A percentile compares a stretch with the other conserved stretches of the same genome.
These are phyloP conservation scores for Fusarium sp. DNA, from an alignment of 2,329 filamentous ascomycete genomes.

Conservation along the genomic window DNA sequence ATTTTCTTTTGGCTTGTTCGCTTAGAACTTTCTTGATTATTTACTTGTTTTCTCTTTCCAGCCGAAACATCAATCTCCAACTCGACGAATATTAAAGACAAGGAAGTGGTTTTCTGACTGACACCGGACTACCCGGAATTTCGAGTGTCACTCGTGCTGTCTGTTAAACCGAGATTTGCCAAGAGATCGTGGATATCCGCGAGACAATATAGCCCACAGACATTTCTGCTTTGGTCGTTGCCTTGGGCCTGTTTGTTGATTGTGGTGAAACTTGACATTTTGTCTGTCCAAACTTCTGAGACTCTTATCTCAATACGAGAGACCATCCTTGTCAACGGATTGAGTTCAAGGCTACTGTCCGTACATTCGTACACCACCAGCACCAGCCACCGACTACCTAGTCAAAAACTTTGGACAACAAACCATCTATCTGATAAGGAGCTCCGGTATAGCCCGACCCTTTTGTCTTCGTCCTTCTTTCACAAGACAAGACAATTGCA, in stretches of 20 bases:
- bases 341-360: conserved; percentile 13
- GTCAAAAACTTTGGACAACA: not conserved
- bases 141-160: conserved; percentile 4
- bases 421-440: not conserved
- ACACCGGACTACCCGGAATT: conserved; percentile 14
- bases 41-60: not conserved
- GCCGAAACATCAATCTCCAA: not conserved
- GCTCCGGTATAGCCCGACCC: not conserved
- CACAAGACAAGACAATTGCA: conserved; percentile 1
- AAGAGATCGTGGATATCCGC: conserved; percentile 3
- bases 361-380: not conserved
- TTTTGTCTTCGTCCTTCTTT: not conserved
- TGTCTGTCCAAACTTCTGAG: conserved; percentile 2
- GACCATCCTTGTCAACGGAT: conserved; percentile 13
- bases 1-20: not conserved
- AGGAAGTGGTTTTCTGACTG: conserved; percentile 1
- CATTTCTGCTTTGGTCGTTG: conserved; percentile 1
- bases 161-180: conserved; percentile 9
- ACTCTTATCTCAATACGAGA: conserved; percentile 28
- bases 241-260: not conserved
- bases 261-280: conserved; percentile 26
- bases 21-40: not conserved
- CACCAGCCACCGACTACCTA: not conserved
- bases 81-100: not conserved
- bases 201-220: conserved; percentile 2